Base-by-base conservation (phyloP, 1,284 basidiomycete species). In the Trametes pubescens region DNA sequence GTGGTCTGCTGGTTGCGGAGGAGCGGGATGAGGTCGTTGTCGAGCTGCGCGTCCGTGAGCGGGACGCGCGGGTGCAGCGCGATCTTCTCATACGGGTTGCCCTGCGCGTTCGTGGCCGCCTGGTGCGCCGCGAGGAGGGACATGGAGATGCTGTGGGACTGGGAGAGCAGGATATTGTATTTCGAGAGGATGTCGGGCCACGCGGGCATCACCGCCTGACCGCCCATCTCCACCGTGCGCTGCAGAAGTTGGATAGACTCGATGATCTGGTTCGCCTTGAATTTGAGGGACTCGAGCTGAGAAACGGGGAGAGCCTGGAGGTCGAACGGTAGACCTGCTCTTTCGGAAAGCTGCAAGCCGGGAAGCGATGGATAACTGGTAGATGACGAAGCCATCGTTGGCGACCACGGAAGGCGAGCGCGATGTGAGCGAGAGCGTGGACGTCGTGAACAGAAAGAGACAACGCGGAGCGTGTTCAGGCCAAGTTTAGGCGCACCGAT, bases 151-250 rank as follows among this genome's bases (percentile, higher is more conserved):
- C 82, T 89, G 72, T 91, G 90, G 0, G 90, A 91, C 70, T 93
- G 92, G 0, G 90, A 91, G 57, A 94, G 83, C 32, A 94, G 81
- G 62, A 92, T 82, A 69, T 88, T 93, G 83, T 93, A 94, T 78
- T 92, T 93, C 21, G 89, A 87, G 55, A 93, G 81, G 55, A 94
- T 86, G 71, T 93, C 92, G 0, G 91, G 92, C 92, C 92, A 93
- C 10, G 89, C 76, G 2, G 87, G 87, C 85, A 92, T 90, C 24
- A 69, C 70, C 16, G 76, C 78, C 53, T 81, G 82, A 48, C 86
- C 81, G 9, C 83, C 82, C 3, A 78, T 80, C 65, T 92, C 88
- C 65, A 93, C 79, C 4, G 84, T 88, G 47, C 84, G 80, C 58
- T 87, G 86, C 1, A 93, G 79, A 0, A 80, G 78, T 59, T 86